phyloP scores from a whole-genome alignment of 805 yeast genomes.

The Ogataea siamensis region DNA sequence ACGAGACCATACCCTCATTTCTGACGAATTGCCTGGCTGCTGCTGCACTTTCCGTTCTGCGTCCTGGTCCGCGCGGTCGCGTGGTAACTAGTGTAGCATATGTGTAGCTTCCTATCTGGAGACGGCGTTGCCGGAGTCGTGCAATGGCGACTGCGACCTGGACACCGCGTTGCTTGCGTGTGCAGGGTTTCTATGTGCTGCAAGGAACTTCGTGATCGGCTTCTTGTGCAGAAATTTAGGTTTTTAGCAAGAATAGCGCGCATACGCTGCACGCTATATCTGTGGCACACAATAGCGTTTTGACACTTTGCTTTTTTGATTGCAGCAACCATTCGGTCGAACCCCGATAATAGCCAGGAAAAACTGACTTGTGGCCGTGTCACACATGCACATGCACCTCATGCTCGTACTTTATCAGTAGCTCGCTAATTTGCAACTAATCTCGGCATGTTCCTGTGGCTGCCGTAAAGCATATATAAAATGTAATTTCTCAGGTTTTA shows the following conservation, averaged over 20 bases:
- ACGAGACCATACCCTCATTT: conserved; percentile 30
- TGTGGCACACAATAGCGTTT: background rate
- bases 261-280: background rate
- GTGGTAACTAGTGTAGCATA: background rate
- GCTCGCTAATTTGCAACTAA: background rate
- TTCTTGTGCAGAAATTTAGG: background rate
- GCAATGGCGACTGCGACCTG: no score
- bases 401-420: background rate
- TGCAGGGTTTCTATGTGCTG: background rate
- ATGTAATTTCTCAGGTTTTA: no score
- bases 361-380: no score
- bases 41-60: background rate
- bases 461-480: background rate
- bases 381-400: no score
- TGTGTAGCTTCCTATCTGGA: no score
- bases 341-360: no score
- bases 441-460: background rate
- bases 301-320: background rate
- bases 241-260: background rate
- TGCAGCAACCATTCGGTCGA: background rate
- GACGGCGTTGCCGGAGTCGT: no score
- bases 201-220: background rate
- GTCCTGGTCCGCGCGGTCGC: background rate
- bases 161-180: background rate
- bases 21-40: conserved; percentile 15